phyloP scores from a whole-genome alignment of 345 rosid species.

The Trapa incisa region DNA sequence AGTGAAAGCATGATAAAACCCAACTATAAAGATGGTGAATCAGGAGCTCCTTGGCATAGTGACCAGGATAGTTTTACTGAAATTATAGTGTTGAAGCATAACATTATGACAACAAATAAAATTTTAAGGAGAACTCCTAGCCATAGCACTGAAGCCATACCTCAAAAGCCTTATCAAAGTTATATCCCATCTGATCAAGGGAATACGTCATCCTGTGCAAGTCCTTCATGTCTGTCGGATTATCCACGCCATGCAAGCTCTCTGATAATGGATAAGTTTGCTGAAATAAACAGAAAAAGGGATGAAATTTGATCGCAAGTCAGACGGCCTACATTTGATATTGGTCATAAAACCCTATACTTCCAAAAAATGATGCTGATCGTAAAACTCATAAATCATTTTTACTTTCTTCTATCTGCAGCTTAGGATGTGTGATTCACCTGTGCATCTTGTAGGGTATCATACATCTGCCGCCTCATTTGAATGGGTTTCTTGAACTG shows the following conservation, averaged over 20 bases:
- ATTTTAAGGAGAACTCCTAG: not conserved
- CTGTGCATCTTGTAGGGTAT: constrained; percentile 27
- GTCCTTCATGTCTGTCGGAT: constrained; percentile 52
- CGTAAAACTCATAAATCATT: too few species aligned
- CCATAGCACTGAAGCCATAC: constrained; percentile 14
- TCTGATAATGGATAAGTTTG: constrained; percentile 24
- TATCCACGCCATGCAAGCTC: constrained; percentile 44
- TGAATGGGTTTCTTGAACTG: constrained; percentile 15
- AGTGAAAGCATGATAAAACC: not conserved
- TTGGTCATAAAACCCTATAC: not conserved
- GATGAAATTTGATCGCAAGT: constrained; percentile 4
- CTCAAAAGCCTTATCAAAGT: constrained; percentile 83
- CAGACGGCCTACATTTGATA: not conserved
- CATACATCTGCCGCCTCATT: constrained; percentile 28
- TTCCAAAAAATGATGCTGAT: not conserved
- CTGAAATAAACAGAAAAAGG: constrained; percentile 12
- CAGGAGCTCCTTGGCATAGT: not conserved
- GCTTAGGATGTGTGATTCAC: constrained; percentile 15
- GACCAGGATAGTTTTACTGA: not conserved
- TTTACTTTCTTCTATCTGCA: not conserved
- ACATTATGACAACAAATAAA: not conserved
- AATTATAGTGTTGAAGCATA: not conserved
- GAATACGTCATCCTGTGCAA: constrained; percentile 62
- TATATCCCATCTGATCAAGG: constrained; percentile 70
- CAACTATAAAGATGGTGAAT: not conserved